Evolutionary conservation across 2,329 filamentous ascomycete species (phyloP), one percentile per base, ranked within the genome.

Genomic region (Myriosclerotinia scirpicola): DNA sequence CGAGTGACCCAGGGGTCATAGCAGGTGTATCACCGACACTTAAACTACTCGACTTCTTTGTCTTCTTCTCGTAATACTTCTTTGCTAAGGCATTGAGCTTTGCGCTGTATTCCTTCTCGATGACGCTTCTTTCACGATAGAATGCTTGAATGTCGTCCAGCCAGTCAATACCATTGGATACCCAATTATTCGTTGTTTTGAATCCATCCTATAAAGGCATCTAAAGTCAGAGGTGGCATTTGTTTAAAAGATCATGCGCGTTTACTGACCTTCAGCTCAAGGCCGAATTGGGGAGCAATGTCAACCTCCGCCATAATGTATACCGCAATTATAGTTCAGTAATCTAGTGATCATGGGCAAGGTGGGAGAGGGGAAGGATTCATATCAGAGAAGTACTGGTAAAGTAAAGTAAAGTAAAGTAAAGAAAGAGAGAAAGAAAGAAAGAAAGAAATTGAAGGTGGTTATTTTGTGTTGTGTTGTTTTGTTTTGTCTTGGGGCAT

Each of bases 41-140:
- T 73, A 99, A 79, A 74, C 84, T 89, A 72, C 92, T 90, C 54
- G 90, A 90, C 81, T 95, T 97, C 79, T 89, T 93, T 56, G 91
- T 88, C 83, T 98, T 99, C 83, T 96, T 96, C 75, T 99, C 96
- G 76, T 92, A 95, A 81, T 97, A 98, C 78, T 95, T 97, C 82
- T 95, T 96, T 65, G 94, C 95, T 61, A 99, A 82, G 2, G 87
- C 88, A 73, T 87, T 90, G 71, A 99, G 87, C 79, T 94, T 98
- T 70, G 90, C 85, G 74, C 92, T 90, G 78, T 99, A 98, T 78
- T 99, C 96, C 80, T 97, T 97, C 81, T 99, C 95, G 77, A 99
- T 97, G 46, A 83, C 87, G 76, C 92, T 92, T 67, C 96, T 87
- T 79, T 99, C 95, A 71, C 95, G 91, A 82, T 98, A 99, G 82